Conservation (phyloP, 441 rosid species). For the Euphorbia schlechtendalii region DNA sequence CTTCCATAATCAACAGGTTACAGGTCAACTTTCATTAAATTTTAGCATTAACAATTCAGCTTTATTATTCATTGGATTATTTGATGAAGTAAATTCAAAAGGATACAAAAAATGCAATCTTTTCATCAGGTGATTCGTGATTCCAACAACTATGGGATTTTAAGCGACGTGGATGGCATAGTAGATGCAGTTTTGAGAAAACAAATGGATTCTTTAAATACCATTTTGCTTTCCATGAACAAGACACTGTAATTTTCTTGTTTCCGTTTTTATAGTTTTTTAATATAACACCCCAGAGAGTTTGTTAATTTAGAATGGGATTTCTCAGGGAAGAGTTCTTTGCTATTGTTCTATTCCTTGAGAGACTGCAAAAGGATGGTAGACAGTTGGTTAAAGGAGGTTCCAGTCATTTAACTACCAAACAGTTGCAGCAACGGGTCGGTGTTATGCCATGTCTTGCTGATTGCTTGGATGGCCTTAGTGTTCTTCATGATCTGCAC, state of each 20-base stretch:
- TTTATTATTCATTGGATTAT: background rate
- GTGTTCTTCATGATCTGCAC: conserved; percentile 61
- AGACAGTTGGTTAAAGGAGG: conserved; percentile 48
- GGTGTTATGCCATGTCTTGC: conserved; percentile 62
- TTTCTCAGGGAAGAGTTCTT: conserved; percentile 50
- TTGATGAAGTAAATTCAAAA: background rate
- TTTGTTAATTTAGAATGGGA: background rate
- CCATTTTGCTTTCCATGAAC: conserved; percentile 43
- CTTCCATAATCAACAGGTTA: conserved; percentile 60
- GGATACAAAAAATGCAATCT: background rate
- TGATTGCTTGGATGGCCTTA: conserved; percentile 72
- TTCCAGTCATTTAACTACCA: conserved; percentile 32
- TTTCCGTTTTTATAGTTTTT: background rate
- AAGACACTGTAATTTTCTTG: conserved; percentile 32
- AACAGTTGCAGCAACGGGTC: conserved; percentile 43
- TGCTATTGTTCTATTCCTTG: conserved; percentile 47
- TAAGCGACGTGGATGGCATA: conserved; percentile 46
- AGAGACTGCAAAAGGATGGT: conserved; percentile 48
- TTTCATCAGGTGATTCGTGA: conserved; percentile 36
- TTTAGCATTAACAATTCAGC: no score
- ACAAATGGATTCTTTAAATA: conserved; percentile 47
- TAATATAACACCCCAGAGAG: background rate
- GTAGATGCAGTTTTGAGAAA: conserved; percentile 48
- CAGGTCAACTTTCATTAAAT: conserved; percentile 26
- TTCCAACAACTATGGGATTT: conserved; percentile 42